Evolutionary conservation across 148 eudicot species (phyloP), one percentile per base, ranked within the genome.

Genomic region (Rheum nobile): DNA sequence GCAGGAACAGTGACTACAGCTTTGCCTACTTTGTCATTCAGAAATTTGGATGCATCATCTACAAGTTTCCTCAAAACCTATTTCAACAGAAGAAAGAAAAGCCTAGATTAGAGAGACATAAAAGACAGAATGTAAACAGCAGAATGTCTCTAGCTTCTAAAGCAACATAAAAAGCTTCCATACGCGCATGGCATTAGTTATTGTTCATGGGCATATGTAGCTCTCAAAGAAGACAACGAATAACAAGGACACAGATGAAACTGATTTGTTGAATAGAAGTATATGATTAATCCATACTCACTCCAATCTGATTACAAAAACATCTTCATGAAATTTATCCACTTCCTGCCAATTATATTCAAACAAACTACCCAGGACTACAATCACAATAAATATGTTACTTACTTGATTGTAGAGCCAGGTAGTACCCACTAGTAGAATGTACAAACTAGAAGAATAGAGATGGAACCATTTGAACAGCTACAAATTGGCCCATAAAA

Each of bases 1-100:
- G 97, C 99, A 75, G 97, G 97, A 65, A 95, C 97, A 4, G 96
- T 95, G 17, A 95, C 97, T 16, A 91, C 99, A 72, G 97, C 99
- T 75, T 95, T 95, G 34, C 89, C 84, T 46, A 95, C 96, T 81
- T 87, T 83, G 77, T 91, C 96, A 42, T 95, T 91, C 84, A 95
- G 76, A 86, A 95, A 95, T 74, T 90, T 95, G 0, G 99, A 95
- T 35, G 96, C 99, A 77, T 95, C 97, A 78, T 95, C 97, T 29
- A 95, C 99, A 72, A 95, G 97, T 83, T 95, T 95, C 71, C 98
- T 89, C 82, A 95, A 72, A 72, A 95, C 98, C 98, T 95, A 24
- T 61, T 61, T 28, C 34, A 61, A 5, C 35, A 61, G 17, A 65
- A 65, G 22, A 65, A 16, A 61, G 38, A 0, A 16, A 31, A 4